Evolutionary conservation across 2,329 filamentous ascomycete genomes (phyloP).

Genomic region (Aspergillus sp.): DNA sequence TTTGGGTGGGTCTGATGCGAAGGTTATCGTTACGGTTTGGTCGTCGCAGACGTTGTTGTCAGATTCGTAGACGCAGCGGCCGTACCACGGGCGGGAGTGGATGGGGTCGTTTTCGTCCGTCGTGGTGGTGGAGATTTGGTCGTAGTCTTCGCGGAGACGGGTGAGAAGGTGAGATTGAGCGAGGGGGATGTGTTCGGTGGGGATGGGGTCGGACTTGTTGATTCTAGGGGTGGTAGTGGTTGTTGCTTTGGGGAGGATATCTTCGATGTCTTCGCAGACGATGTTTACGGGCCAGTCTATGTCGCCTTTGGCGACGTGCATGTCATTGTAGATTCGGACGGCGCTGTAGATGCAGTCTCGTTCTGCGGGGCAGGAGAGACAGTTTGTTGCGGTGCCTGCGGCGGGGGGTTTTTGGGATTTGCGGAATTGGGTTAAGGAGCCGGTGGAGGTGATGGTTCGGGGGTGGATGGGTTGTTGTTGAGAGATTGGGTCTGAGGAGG

Average conservation of each 20-base stretch:
- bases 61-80: constrained; percentile 89
- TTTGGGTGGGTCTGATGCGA: constrained; percentile 65
- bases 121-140: constrained; percentile 43
- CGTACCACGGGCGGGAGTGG: constrained; percentile 66
- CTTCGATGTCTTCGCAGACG: constrained; percentile 90
- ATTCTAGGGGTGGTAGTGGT: no score
- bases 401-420: constrained; percentile 71
- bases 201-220: neutral
- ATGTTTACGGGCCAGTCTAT: constrained; percentile 81
- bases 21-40: constrained; percentile 82
- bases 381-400: constrained; percentile 81
- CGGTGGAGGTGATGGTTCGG: constrained; percentile 71
- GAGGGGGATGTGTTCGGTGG: constrained; percentile 12
- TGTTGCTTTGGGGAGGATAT: constrained; percentile 54
- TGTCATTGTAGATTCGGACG: constrained; percentile 75
- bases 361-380: constrained; percentile 75
- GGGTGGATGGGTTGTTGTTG: constrained; percentile 66
- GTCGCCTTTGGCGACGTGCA: constrained; percentile 66
- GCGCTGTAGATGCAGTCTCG: constrained; percentile 80
- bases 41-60: constrained; percentile 96
- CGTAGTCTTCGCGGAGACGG: constrained; percentile 57
- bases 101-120: constrained; percentile 55
- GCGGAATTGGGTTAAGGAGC: constrained; percentile 76
- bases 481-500: constrained; percentile 23
- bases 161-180: constrained; percentile 55